Evolutionary conservation across 495 filamentous ascomycete genomes (phyloP), one percentile per base, ranked within the genome.

Genomic region (Aspergillus egyptiacus): DNA sequence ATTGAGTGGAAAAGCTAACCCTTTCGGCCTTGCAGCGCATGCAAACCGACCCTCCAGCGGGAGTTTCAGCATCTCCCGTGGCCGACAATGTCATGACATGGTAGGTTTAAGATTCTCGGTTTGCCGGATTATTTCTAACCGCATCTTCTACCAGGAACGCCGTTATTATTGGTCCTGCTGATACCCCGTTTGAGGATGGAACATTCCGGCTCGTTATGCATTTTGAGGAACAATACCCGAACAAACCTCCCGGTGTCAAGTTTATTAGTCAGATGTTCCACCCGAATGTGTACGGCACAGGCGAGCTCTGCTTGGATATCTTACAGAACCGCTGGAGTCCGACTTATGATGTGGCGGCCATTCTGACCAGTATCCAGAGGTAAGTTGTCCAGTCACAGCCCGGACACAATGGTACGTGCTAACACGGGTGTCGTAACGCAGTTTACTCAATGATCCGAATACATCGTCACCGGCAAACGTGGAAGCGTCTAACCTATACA

Each of bases 231-330:
- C 88, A 93, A 51, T 98, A 98, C 58, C 93, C 93, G 10, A 98
- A 97, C 71, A 97, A 97, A 63, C 93, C 93, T 1, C 93, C 93
- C 0, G 86, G 88, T 2, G 93, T 97, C 64, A 97, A 97, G 63
- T 98, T 98, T 65, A 95, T 97, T 68, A 95, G 88, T 66, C 80
- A 89, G 60, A 98, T 98, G 93, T 98, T 98, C 69, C 93, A 98
- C 60, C 93, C 93, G 2, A 98, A 98, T 57, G 93, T 98, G 23
- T 98, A 98, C 61, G 89, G 86, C 22, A 96, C 91, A 2, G 93
- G 93, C 15, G 93, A 98, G 71, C 79, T 98, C 24, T 98, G 93
- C 62, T 74, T 98, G 51, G 93, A 98, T 61, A 98, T 98, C 56
- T 72, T 98, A 53, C 93, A 98, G 66, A 98, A 98, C 62, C 79